Conservation (phyloP, 2,329 filamentous ascomycete genomes). For the Scleromitrula shiraiana region DNA sequence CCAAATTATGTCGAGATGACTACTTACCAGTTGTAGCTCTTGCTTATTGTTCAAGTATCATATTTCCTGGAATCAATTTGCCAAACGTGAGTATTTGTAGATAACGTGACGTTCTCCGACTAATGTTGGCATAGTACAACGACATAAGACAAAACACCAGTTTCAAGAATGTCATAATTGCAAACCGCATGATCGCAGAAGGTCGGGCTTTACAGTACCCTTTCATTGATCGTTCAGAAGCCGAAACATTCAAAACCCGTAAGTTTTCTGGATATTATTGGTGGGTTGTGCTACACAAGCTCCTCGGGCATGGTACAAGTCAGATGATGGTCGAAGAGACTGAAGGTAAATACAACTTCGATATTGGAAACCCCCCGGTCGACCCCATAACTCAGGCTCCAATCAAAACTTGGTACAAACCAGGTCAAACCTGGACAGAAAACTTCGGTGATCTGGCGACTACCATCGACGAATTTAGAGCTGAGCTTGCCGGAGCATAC, state of each 20-base stretch:
- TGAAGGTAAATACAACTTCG: conserved; percentile 50
- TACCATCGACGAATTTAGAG: conserved; percentile 50
- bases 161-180: conserved; percentile 58
- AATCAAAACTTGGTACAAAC: conserved; percentile 50
- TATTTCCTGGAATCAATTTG: conserved; percentile 37
- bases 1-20: background rate
- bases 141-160: conserved; percentile 29
- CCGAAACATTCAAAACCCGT: conserved; percentile 54
- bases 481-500: conserved; percentile 36
- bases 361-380: conserved; percentile 45
- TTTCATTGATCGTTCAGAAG: conserved; percentile 55
- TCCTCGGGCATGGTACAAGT: conserved; percentile 57
- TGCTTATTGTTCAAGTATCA: conserved; percentile 37
- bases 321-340: conserved; percentile 49
- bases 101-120: background rate
- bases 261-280: conserved; percentile 65
- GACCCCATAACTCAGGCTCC: conserved; percentile 47
- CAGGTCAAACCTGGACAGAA: conserved; percentile 55
- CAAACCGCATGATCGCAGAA: conserved; percentile 47
- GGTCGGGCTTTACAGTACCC: conserved; percentile 33
- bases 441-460: conserved; percentile 52
- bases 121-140: conserved; percentile 4
- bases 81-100: conserved; percentile 32
- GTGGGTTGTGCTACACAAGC: conserved; percentile 49
- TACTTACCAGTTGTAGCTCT: conserved; percentile 29